Evolutionary conservation across 192 early-diverging fungal genomes (phyloP).

Genomic region (Coemansia sp.): DNA sequence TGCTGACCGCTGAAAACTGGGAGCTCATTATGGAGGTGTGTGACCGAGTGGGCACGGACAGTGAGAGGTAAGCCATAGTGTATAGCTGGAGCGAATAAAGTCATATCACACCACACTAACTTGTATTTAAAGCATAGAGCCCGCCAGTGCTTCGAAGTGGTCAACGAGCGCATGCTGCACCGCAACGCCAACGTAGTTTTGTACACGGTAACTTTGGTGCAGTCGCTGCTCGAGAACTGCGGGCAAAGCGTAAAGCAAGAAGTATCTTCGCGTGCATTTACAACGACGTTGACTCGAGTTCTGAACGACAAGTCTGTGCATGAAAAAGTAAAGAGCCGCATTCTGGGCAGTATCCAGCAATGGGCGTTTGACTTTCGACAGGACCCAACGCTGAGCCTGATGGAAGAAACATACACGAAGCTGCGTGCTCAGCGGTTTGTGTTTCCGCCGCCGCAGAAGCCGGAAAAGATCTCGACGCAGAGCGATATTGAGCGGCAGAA

Average conservation of each 20-base stretch:
- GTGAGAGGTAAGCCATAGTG: slow-evolving; percentile 27
- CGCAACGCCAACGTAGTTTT: slow-evolving; percentile 84
- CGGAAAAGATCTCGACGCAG: slow-evolving; percentile 71
- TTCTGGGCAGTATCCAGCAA: slow-evolving; percentile 85
- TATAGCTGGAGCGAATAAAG: too few species aligned
- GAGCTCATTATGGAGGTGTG: slow-evolving; percentile 71
- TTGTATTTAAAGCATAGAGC: slow-evolving; percentile 19
- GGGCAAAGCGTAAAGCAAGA: slow-evolving; percentile 74
- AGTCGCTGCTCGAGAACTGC: slow-evolving; percentile 92
- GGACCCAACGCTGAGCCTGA: slow-evolving; percentile 76
- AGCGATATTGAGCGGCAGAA: slow-evolving; percentile 80
- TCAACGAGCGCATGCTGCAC: slow-evolving; percentile 70
- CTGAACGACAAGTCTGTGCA: slow-evolving; percentile 76
- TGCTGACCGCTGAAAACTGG: slow-evolving; percentile 94
- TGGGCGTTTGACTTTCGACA: slow-evolving; percentile 86
- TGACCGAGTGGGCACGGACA: slow-evolving; percentile 61
- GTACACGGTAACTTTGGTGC: slow-evolving; percentile 71
- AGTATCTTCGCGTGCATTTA: slow-evolving; percentile 83
- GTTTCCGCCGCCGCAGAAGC: slow-evolving; percentile 78
- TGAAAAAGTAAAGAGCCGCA: slow-evolving; percentile 74
- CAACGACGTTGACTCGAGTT: slow-evolving; percentile 72
- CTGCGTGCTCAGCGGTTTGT: slow-evolving; percentile 52
- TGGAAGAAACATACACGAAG: slow-evolving; percentile 71
- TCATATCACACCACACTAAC: too few species aligned
- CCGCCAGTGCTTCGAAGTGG: slow-evolving; percentile 65